Percentiles rank a stretch among this genome's conserved stretches.
These are phyloP conservation scores for Lachnellula hyalina DNA, from an alignment of 2,329 filamentous ascomycete species.

Conservation along the genomic window DNA sequence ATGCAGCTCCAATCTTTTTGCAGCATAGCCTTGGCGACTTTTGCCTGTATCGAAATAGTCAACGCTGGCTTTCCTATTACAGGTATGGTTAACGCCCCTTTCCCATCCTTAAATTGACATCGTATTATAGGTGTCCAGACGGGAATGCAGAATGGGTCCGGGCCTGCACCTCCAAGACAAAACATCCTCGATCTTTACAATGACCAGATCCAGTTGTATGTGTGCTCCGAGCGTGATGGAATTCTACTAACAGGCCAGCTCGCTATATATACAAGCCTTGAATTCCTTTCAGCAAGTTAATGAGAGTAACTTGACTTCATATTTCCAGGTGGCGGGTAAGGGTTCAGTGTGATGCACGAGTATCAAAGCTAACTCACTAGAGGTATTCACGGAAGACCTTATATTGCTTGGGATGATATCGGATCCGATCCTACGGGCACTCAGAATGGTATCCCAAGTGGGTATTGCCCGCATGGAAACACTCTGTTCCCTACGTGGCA, in stretches of 20 bases:
- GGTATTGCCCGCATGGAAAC: conserved; percentile 69
- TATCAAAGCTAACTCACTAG: neutral
- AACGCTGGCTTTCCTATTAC: neutral
- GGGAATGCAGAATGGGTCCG: conserved; percentile 3
- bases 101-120: neutral
- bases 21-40: neutral
- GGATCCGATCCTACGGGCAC: neutral
- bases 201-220: conserved; percentile 6
- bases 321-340: conserved; percentile 13
- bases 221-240: neutral
- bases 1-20: neutral
- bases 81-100: neutral
- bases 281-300: conserved; percentile 1
- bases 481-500: conserved; percentile 52
- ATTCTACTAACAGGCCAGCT: neutral
- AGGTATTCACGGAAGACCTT: conserved; percentile 15
- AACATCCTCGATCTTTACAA: conserved; percentile 6
- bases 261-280: conserved; percentile 12
- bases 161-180: conserved; percentile 3
- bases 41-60: neutral
- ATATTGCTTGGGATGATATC: conserved; percentile 8
- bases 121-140: conserved; percentile 1
- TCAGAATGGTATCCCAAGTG: neutral
- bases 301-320: conserved; percentile 7
- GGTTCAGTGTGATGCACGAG: too few species aligned